Evolutionary conservation across 106 monocot genomes (phyloP).

Genomic region (Amphibolis antarctica): DNA sequence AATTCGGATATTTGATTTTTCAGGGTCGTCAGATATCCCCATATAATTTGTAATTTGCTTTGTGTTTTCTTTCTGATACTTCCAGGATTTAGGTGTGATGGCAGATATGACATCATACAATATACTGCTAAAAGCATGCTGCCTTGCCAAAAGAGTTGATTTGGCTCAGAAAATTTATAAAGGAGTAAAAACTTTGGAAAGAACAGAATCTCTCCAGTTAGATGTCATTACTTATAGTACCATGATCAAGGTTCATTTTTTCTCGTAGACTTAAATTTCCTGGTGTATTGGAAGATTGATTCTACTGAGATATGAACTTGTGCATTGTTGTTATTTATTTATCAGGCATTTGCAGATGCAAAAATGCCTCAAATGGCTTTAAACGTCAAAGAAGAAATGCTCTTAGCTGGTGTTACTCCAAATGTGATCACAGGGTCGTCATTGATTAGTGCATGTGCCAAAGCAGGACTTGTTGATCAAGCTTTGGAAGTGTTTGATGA

Average conservation of each 20-base stretch:
- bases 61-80: not conserved
- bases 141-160: constrained; percentile 64
- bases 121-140: constrained; percentile 83
- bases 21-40: no score
- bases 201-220: constrained; percentile 33
- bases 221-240: constrained; percentile 80
- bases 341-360: constrained; percentile 76
- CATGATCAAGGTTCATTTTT: constrained; percentile 68
- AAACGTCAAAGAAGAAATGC: constrained; percentile 69
- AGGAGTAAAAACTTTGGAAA: constrained; percentile 43
- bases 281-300: no score
- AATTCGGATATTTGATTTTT: no score
- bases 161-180: constrained; percentile 64
- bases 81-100: constrained; percentile 49
- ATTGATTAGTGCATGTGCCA: constrained; percentile 65
- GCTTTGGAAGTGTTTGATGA: constrained; percentile 69
- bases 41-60: no score
- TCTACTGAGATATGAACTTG: no score
- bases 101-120: constrained; percentile 75
- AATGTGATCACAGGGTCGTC: constrained; percentile 83
- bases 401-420: constrained; percentile 40
- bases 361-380: constrained; percentile 83
- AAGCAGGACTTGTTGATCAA: constrained; percentile 40
- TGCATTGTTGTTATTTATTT: not conserved
- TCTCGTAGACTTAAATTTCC: not conserved